Conservation (phyloP, 2,329 filamentous ascomycete species). For the Beauveria bassiana region DNA sequence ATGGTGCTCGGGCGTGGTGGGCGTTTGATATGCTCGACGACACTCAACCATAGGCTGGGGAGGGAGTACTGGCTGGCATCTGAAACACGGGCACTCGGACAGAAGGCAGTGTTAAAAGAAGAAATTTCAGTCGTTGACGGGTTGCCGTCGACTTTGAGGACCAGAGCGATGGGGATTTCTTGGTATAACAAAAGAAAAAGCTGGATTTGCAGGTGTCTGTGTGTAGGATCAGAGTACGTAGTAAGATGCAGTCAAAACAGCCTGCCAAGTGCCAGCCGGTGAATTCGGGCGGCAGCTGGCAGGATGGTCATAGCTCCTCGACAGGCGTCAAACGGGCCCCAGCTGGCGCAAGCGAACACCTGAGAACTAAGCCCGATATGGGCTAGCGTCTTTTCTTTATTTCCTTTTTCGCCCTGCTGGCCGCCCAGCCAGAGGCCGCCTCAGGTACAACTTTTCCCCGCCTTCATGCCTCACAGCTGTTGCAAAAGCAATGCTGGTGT, state of each 20-base stretch:
- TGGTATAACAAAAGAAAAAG: constrained; percentile 6
- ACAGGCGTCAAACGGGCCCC: background rate
- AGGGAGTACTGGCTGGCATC: background rate
- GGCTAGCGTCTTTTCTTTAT: background rate
- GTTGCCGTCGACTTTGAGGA: background rate
- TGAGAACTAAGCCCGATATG: background rate
- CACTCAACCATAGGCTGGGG: background rate
- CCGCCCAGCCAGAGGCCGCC: background rate
- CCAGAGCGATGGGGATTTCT: background rate
- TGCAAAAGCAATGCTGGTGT: constrained; percentile 8
- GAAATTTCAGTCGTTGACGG: constrained; percentile 6
- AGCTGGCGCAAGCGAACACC: constrained; percentile 4
- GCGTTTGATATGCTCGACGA: constrained; percentile 2
- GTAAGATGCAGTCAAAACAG: constrained; percentile 1
- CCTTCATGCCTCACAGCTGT: background rate
- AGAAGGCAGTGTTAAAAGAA: constrained; percentile 1
- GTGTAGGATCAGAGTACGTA: background rate
- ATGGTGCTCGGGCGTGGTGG: background rate
- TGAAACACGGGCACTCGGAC: constrained; percentile 9
- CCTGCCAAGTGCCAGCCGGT: background rate
- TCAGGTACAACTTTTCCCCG: background rate
- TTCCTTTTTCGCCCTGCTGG: constrained; percentile 9
- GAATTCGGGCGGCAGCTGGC: constrained; percentile 3
- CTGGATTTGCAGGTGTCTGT: background rate
- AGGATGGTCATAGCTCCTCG: constrained; percentile 9